These are phyloP conservation scores for Hondaea fermentalgiana DNA, from an alignment of 108 stramenopile species.

Conservation along the genomic window DNA sequence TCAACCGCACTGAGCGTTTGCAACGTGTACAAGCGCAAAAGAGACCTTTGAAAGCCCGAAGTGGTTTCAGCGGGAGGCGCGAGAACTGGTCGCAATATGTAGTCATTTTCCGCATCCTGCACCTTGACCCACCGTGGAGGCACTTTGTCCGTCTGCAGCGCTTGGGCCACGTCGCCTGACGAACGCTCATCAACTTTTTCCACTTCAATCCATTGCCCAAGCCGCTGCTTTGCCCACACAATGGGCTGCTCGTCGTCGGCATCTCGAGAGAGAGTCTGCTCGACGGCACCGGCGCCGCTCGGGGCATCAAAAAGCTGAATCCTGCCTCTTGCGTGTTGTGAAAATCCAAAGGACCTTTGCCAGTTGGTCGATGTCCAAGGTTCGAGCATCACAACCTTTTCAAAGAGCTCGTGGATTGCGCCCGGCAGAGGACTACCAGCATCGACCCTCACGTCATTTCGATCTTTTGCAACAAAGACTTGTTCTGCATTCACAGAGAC, in stretches of 20 bases:
- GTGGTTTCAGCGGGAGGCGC: background rate
- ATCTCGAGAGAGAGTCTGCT: background rate
- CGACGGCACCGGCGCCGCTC: no score
- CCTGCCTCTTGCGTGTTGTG: no score
- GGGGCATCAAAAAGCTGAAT: no score
- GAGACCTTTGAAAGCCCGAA: background rate
- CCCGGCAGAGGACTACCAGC: background rate
- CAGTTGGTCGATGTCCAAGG: background rate
- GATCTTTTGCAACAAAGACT: background rate
- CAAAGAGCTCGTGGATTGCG: background rate
- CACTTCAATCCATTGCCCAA: background rate
- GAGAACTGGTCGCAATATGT: background rate
- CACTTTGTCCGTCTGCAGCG: no score
- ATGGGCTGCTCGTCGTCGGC: background rate
- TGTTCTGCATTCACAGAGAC: background rate
- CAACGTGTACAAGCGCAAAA: background rate
- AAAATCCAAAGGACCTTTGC: no score
- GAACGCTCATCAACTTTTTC: background rate
- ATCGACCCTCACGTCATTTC: background rate
- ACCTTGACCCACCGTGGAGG: background rate
- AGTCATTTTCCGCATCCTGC: constrained; percentile 1
- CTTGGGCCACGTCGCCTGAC: no score
- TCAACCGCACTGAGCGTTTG: background rate
- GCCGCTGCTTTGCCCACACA: background rate
- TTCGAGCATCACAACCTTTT: background rate